Conservation (phyloP, 495 filamentous ascomycete genomes). For the Penicillium pulvis region DNA sequence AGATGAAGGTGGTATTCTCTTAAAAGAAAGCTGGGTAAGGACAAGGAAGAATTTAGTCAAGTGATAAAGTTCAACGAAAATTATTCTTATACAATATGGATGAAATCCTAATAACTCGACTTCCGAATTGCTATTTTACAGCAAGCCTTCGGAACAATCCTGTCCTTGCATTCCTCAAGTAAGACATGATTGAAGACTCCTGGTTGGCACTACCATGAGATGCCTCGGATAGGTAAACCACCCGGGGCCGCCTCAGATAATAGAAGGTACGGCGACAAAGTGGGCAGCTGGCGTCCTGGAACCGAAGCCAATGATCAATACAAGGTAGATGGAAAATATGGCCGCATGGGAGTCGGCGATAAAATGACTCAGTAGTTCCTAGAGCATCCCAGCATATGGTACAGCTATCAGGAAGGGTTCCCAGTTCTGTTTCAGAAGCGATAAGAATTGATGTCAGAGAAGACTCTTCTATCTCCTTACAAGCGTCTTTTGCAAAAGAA, state of each 20-base stretch:
- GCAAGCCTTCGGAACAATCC: too few species aligned
- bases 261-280: slow-evolving; percentile 10
- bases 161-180: too few species aligned
- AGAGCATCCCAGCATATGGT: slow-evolving; percentile 7
- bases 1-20: not conserved
- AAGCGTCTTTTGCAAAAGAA: too few species aligned
- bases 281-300: slow-evolving; percentile 12
- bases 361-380: slow-evolving; percentile 6
- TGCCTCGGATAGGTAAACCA: too few species aligned
- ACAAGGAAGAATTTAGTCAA: too few species aligned
- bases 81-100: not conserved
- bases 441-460: too few species aligned
- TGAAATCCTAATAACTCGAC: too few species aligned
- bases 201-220: too few species aligned
- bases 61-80: not conserved
- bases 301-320: slow-evolving; percentile 14
- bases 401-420: not conserved
- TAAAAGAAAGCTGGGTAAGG: too few species aligned
- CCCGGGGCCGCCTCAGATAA: not conserved
- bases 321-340: slow-evolving; percentile 17
- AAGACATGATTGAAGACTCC: too few species aligned
- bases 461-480: too few species aligned
- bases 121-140: too few species aligned
- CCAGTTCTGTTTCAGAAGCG: not conserved
- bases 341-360: slow-evolving; percentile 9